A percentile compares a stretch with the other conserved stretches of the same genome.
These are phyloP conservation scores for Musa itinerans DNA, from an alignment of 176 grass and related monocot genomes.

Conservation along the genomic window DNA sequence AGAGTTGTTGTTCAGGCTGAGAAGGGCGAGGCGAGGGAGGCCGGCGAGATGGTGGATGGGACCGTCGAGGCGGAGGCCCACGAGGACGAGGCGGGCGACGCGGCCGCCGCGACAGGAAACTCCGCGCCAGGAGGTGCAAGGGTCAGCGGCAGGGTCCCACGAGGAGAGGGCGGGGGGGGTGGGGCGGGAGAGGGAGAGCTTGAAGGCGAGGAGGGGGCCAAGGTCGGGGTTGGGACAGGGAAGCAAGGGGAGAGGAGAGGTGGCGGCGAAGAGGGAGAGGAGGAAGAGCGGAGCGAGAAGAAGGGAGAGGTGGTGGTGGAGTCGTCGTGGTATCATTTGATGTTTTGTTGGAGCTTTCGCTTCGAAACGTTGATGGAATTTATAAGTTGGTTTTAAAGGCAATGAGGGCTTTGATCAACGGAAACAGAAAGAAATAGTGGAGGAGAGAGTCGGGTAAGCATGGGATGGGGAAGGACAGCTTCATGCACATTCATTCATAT, in stretches of 20 bases:
- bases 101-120: slow-evolving; percentile 36
- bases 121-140: slow-evolving; percentile 63
- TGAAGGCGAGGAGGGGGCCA: slow-evolving; percentile 56
- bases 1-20: slow-evolving; percentile 82
- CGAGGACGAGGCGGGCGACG: slow-evolving; percentile 57
- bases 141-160: slow-evolving; percentile 42
- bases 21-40: slow-evolving; percentile 45
- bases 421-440: no score
- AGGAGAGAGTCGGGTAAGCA: no score
- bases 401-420: no score
- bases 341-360: no score
- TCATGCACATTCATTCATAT: no score
- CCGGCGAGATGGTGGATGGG: slow-evolving; percentile 34
- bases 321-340: no score
- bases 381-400: no score
- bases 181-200: slow-evolving; percentile 36
- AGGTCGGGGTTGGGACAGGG: slow-evolving; percentile 27
- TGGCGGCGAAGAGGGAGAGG: slow-evolving; percentile 16
- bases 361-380: no score
- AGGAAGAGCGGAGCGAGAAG: slow-evolving; percentile 7
- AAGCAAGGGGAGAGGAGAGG: not conserved
- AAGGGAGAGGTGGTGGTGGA: not conserved
- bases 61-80: slow-evolving; percentile 49
- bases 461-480: no score
- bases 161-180: slow-evolving; percentile 31